Evolutionary conservation across 2,329 filamentous ascomycete genomes (phyloP).

Genomic region (Claviceps citrina): DNA sequence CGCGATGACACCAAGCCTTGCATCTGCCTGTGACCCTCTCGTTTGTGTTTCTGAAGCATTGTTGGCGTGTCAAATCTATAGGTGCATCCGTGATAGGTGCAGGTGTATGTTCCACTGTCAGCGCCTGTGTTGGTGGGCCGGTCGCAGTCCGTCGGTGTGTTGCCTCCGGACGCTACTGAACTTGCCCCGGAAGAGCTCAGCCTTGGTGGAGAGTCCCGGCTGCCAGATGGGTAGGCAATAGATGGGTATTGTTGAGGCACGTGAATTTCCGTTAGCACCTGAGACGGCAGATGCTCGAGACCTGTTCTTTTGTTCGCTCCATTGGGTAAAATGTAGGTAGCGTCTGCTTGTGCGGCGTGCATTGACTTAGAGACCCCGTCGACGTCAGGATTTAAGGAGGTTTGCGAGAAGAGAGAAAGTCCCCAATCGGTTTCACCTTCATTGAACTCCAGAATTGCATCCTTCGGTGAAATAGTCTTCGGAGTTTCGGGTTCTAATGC

Average conservation of each 20-base stretch:
- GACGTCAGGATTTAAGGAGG: constrained; percentile 31
- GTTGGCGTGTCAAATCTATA: constrained; percentile 76
- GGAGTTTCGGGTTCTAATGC: constrained; percentile 34
- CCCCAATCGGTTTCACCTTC: constrained; percentile 55
- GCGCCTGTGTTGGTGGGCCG: constrained; percentile 50
- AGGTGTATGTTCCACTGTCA: constrained; percentile 83
- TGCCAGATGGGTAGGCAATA: constrained; percentile 22
- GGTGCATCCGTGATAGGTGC: constrained; percentile 84
- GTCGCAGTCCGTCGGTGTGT: constrained; percentile 21
- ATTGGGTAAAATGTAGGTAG: constrained; percentile 8
- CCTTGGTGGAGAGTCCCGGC: constrained; percentile 21
- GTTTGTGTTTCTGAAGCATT: constrained; percentile 86
- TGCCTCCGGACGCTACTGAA: constrained; percentile 23
- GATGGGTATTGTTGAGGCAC: constrained; percentile 39
- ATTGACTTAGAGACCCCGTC: constrained; percentile 24
- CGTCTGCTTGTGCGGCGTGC: constrained; percentile 9
- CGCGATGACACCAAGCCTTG: constrained; percentile 25
- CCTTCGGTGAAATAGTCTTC: constrained; percentile 92
- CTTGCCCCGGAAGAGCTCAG: constrained; percentile 31
- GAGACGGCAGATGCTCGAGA: constrained; percentile 14
- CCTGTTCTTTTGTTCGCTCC: background rate
- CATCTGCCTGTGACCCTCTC: constrained; percentile 76
- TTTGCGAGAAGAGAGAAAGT: constrained; percentile 58
- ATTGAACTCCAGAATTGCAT: constrained; percentile 73
- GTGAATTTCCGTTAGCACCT: constrained; percentile 24